These are phyloP conservation scores for Mollisiaceae sp. DNA, from an alignment of 2,329 filamentous ascomycete genomes.

Conservation along the genomic window DNA sequence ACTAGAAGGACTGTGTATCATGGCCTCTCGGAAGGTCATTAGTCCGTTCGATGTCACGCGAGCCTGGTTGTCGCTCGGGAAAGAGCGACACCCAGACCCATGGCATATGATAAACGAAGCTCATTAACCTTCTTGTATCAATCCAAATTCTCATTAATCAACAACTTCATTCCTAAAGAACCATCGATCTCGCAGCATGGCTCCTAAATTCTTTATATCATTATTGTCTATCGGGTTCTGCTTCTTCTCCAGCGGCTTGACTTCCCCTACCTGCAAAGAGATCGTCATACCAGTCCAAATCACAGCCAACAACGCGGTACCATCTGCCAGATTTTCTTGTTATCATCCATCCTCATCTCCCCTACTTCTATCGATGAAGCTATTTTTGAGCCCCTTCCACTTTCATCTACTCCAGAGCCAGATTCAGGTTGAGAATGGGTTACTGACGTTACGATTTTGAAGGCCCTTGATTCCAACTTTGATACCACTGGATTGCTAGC, in stretches of 20 bases:
- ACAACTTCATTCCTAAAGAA: background rate
- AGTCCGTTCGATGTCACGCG: background rate
- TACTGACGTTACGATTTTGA: background rate
- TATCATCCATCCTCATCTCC: background rate
- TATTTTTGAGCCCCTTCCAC: too few species aligned
- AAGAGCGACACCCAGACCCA: background rate
- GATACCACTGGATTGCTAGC: constrained; percentile 10
- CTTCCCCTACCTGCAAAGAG: constrained; percentile 14
- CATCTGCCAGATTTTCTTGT: background rate
- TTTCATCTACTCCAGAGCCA: too few species aligned
- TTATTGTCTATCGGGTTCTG: background rate
- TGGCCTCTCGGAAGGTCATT: background rate
- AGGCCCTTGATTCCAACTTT: background rate
- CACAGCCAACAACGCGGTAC: constrained; percentile 18
- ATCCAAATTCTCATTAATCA: background rate
- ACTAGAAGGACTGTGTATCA: background rate
- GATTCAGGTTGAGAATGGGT: too few species aligned
- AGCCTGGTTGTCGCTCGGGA: background rate
- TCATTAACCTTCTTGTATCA: background rate
- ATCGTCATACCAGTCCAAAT: constrained; percentile 25
- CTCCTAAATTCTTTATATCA: background rate
- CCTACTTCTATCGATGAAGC: too few species aligned
- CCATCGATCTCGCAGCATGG: background rate
- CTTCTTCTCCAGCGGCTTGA: background rate
- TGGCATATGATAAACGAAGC: background rate